These are phyloP conservation scores for Melampsora medusae DNA, from an alignment of 1,284 basidiomycete genomes.

Conservation along the genomic window DNA sequence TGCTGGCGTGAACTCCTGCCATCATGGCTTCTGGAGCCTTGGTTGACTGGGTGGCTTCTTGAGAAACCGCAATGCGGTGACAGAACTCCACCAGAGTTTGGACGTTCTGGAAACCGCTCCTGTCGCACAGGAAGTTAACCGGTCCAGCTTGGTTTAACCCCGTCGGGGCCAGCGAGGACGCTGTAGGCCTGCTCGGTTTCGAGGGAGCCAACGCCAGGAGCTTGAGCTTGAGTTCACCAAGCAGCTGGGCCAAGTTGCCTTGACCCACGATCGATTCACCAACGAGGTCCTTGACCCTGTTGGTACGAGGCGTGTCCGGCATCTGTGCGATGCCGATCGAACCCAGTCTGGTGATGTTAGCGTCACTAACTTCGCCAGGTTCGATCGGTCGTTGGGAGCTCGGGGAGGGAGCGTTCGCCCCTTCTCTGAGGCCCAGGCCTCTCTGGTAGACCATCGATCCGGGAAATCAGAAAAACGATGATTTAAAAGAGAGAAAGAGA, in stretches of 20 bases:
- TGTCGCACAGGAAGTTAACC: background rate
- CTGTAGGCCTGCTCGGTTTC: background rate
- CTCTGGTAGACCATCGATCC: no score
- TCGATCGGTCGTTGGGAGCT: no score
- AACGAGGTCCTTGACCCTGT: background rate
- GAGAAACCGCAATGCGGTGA: background rate
- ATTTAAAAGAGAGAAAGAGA: no score
- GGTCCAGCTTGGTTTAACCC: background rate
- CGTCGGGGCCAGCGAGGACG: background rate
- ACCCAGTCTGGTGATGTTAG: background rate
- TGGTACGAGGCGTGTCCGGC: background rate
- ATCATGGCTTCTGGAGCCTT: background rate
- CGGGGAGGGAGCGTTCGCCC: no score
- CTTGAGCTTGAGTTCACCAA: background rate
- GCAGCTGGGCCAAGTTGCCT: background rate
- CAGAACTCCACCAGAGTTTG: background rate
- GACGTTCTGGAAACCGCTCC: background rate
- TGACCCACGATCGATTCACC: background rate
- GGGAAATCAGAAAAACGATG: no score
- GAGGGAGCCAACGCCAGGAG: background rate
- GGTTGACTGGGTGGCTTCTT: background rate
- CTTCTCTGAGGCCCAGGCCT: no score
- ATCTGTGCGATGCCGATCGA: background rate
- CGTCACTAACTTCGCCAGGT: background rate
- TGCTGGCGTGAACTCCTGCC: background rate